Evolutionary conservation across 495 filamentous ascomycete species (phyloP), one percentile per base, ranked within the genome.

Genomic region (Lasiosphaeria hispida): DNA sequence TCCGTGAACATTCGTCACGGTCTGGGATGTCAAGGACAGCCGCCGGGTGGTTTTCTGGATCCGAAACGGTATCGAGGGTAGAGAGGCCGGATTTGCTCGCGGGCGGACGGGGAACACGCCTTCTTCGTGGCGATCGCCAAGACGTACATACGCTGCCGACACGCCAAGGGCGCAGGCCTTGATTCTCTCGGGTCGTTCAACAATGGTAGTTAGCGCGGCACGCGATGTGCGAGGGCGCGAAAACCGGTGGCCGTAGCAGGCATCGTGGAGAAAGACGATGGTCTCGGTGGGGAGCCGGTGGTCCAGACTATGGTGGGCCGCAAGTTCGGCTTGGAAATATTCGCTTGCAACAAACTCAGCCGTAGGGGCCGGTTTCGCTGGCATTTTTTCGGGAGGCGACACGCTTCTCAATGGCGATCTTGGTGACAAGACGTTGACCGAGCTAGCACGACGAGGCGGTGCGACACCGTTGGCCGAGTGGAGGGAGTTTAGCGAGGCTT

Each of bases 121-220:
- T 18, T 85, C 88, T 6, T 82, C 78, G 76, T 97, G 85, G n/a
- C 89, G 77, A 57, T 84, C 87, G 3, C 93, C 93, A 15, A 97
- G 80, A 35, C 87, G 83, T 17, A 96, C 87, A 71, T 96, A 97
- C 4, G 94, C 94, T n/a, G 85, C 80, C 11, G 90, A 85, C 4
- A 97, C 74, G 7, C 94, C 94, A 39, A 94, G 63, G 0, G 91
- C 83, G 59, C 85, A 85, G 5, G 95, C 95, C 59, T 88, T 90
- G 47, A 98, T 85, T 37, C 94, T 83, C 75, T 98, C 94, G 33
- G 94, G 94, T 37, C 93, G 79, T 72, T 98, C 94, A 11, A 97
- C 91, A 47, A 97, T 93, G 40, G 82, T 86, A 50, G 68, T 83
- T 0, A 97, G 77, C 4, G 77, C 78, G 3, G 75, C 77, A 51